A percentile compares a stretch with the other conserved stretches of the same genome.
These are phyloP conservation scores for Coffea eugenioides DNA, from an alignment of 257 asterid species.

Conservation along the genomic window DNA sequence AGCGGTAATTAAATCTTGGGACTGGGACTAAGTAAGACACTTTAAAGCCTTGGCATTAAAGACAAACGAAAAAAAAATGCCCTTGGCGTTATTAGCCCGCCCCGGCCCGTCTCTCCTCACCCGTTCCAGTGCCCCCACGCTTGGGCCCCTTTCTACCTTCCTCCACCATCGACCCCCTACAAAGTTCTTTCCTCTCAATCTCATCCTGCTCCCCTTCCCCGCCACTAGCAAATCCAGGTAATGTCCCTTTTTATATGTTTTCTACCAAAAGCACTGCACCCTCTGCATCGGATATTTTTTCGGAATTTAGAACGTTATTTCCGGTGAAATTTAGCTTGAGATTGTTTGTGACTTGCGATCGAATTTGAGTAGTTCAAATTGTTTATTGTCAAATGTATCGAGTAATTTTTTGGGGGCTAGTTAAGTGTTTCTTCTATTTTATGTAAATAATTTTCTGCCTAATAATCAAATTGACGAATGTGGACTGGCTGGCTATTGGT, in stretches of 20 bases:
- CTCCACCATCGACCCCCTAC: constrained; percentile 8
- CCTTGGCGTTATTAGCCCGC: no score
- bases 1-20: no score
- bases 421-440: background rate
- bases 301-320: background rate
- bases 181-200: background rate
- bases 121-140: background rate
- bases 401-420: background rate
- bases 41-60: no score
- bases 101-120: no score
- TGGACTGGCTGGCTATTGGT: no score
- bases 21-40: no score
- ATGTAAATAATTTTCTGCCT: background rate
- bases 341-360: background rate
- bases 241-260: background rate
- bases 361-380: background rate
- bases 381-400: background rate
- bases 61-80: no score
- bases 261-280: background rate
- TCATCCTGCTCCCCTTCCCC: background rate
- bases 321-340: no score
- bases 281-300: background rate
- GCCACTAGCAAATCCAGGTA: constrained; percentile 8
- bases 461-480: no score
- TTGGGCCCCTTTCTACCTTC: background rate